Base-by-base conservation (phyloP, 805 yeast species). In the Candida andamanensis region DNA sequence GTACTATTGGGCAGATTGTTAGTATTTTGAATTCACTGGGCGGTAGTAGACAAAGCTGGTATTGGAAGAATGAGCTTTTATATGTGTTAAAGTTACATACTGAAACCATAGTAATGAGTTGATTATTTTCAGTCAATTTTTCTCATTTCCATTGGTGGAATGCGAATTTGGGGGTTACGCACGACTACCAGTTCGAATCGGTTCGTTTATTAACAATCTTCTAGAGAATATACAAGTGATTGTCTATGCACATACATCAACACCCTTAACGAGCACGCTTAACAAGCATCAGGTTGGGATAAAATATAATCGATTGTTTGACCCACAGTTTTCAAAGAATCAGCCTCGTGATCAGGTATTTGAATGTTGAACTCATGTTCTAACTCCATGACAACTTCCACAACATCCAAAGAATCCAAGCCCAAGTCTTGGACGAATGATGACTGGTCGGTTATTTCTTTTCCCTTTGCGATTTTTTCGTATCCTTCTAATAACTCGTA, bases 401-500 rank as follows among this genome's bases (percentile, higher is more conserved):
- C 70, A 15, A 65, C 72, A 36, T 65, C 72, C 48, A 65, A 63
- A 9, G 70, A 63, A 50, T 65, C 72, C 50, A 65, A 61, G 15
- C 70, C 71, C 45, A 65, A 58, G 42, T 65, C 72, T 34, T 58
- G 62, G 14, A 51, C 48, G 45, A 52, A 65, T 7, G 64, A 46
- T 5, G 64, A 46, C 13, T 47, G 45, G 36, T 64, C 71, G 23
- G 52, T 52, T 41, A 65, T 57, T 24, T 58, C 65, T 37, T 59
- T 63, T 29, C 52, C 41, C 6, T 16, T 20, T 26, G 65, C 66
- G 14, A 74, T 67, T 50, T 78, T 78, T 44, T 72, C 79, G 57
- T 72, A 78, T 6, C 80, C 76, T 55, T 78, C 83, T 41, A 79
- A 64, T 47, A 79, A 58, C 49, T 78, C 84, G 34, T 76, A 50